Base-by-base conservation (phyloP, 371 early-diverging fungal genomes). In the Syncephalastrum monosporum region DNA sequence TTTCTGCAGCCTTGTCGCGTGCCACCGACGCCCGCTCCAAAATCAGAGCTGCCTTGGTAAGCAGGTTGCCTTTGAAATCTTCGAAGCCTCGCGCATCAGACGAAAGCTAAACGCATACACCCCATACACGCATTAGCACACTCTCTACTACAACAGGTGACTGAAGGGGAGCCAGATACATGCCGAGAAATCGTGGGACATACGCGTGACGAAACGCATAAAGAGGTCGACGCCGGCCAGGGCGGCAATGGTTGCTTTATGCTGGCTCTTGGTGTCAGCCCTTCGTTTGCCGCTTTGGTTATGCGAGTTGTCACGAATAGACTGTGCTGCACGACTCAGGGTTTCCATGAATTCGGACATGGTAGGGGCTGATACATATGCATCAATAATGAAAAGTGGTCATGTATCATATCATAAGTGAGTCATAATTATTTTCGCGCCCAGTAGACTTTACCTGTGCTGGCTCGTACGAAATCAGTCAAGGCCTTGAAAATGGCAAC, bases 141-240 rank as follows among this genome's bases (percentile, higher is more conserved):
- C 17, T 38, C 33, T 41, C 19, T 56, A 13, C 23, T 29, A 6
- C 42, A 3, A 6, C 15, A 7, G 16, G 19, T 10, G 42, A 16
- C 10, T 57, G n/a, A 17, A 41, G 8, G 5, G 7, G 17, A 41
- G 10, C 19, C 42, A 42, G 12, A 24, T 12, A 25, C 61, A 52
- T 76, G 82, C 85, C 45, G 84, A 77, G 56, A 85, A 82, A 67
- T 90, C 85, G 61, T 84, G 74, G 53, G 87, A 80, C 47, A 86
- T 85, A 59, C 87, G 69, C 17, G 86, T 85, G 21, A 93, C 84
- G 59, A 91, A 91, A 41, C 89, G 83, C 72, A 91, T 67, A 67
- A 95, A 95, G 21, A 94, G 75, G 65, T 95, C 94, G 62, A 94
- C 90, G 44, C 96, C 98, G 27, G 96, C 98, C 25, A 80, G 58